Evolutionary conservation across 768 basidiomycete genomes (phyloP), one percentile per base, ranked within the genome.

Genomic region (Tremella yokohamensis): DNA sequence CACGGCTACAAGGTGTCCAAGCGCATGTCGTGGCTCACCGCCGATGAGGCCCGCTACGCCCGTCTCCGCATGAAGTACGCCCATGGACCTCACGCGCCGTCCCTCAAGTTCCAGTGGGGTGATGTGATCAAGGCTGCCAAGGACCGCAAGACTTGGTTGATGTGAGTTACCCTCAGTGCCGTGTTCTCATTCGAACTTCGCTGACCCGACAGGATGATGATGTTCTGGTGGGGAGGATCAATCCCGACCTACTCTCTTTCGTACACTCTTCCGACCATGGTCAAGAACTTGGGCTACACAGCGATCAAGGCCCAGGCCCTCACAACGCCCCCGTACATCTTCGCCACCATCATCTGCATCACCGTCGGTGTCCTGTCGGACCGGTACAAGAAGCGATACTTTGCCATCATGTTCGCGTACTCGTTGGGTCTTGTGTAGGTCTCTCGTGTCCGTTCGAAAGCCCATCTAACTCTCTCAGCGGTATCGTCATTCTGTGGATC

Each of bases 241-340:
- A 26, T 49, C 20, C 20, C 48, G 15, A 26, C 48, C 15, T 37
- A 38, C 52, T 44, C 15, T 49, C 22, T 48, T 22, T 26, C 40
- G 58, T 34, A 44, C 54, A 13, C 58, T 61, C 20, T 64, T 57
- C 59, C 49, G 26, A 50, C 49, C 11, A 50, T 50, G 49, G 22
- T 50, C 49, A 50, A 50, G 26, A 50, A 29, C 13, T 20, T 50
- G 16, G 49, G 49, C 12, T 50, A 50, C 49, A 50, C 49, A 8
- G 49, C 49, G 9, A 24, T 50, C 26, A 22, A 34, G n/a, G 49
- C 49, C 49, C 49, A 50, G 49, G 49, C 49, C n/a, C 49, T 50
- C 26, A 50, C 49, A 11, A 50, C 49, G 16, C 49, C 49, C 19
- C 49, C 49, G 19, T 50, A 50, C 26, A 50, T 50, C 26, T 50